Percentiles rank a stretch among this genome's conserved stretches.
Evolutionary conservation across 805 yeast species (phyloP).

Genomic region (Lachancea quebecensis): DNA sequence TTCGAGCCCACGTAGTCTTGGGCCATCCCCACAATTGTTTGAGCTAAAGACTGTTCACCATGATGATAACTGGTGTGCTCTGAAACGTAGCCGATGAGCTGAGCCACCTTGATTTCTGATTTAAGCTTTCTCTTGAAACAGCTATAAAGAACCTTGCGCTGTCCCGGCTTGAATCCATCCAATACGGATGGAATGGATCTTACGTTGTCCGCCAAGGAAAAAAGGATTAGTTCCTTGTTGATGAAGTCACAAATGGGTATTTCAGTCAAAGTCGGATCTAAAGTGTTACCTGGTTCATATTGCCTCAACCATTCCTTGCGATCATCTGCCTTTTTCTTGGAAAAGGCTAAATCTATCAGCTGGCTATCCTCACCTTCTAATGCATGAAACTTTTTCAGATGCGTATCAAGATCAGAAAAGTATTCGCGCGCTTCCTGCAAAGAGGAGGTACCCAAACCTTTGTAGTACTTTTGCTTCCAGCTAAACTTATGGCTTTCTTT

Average conservation of each 20-base stretch:
- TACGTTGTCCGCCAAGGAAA: constrained; percentile 93
- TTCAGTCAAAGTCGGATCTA: constrained; percentile 66
- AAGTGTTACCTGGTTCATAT: constrained; percentile 85
- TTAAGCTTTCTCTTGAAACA: constrained; percentile 72
- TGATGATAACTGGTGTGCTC: constrained; percentile 92
- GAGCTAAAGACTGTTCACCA: constrained; percentile 83
- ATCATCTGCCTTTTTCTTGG: constrained; percentile 92
- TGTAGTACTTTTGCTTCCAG: constrained; percentile 93
- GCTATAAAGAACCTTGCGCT: constrained; percentile 85
- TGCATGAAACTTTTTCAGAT: constrained; percentile 77
- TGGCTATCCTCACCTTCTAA: constrained; percentile 71
- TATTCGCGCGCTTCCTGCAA: constrained; percentile 80
- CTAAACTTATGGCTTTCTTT: constrained; percentile 64
- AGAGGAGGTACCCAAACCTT: constrained; percentile 96
- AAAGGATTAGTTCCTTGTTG: constrained; percentile 88
- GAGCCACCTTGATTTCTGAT: constrained; percentile 81
- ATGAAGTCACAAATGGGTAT: constrained; percentile 93
- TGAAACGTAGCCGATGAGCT: constrained; percentile 81
- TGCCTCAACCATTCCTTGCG: constrained; percentile 94
- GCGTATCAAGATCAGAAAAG: constrained; percentile 76
- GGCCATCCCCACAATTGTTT: constrained; percentile 88
- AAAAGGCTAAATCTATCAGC: constrained; percentile 83
- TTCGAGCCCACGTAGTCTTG: constrained; percentile 93
- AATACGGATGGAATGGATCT: constrained; percentile 90
- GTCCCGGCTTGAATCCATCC: constrained; percentile 97